Base-by-base conservation (phyloP, 2,329 filamentous ascomycete genomes). In the Arachnomyces sp. region DNA sequence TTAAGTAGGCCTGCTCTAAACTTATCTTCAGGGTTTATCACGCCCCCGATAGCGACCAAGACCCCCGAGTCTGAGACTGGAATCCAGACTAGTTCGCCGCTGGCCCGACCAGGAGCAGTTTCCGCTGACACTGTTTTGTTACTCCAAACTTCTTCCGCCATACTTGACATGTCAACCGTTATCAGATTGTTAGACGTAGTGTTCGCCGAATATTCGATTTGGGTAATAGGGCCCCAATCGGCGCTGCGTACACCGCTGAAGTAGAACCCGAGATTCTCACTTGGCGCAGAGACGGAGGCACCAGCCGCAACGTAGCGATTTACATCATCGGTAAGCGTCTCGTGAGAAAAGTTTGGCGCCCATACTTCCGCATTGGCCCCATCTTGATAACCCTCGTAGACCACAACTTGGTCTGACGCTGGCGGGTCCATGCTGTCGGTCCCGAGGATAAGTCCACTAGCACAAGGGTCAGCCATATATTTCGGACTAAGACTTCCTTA, bases 211-310 rank as follows among this genome's bases (percentile, higher is more conserved):
- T n/a, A 11, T 1, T 43, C 38, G 5, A 53, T 38, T 7, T 54
- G 52, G 41, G 65, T 68, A 32, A 84, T 71, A 0, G 67, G 60
- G 0, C 76, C 77, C 50, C 63, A 70, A 9, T 59, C 58, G 0
- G 66, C 57, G 0, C 76, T 69, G 11, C 65, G 72, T 57, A 81
- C 62, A 0, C 82, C 82, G 0, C 77, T 76, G 47, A 86, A 83
- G 49, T 85, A 85, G 66, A 77, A 86, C 0, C 79, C 80, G 48
- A 78, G 71, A 46, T 84, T 80, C 57, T 86, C 82, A 0, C 80
- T 84, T 0, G 81, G 81, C 0, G 75, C 77, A 32, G 68, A 83
- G 8, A 71, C 78, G 0, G 71, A 73, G 2, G 73, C 82, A 13
- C 82, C 82, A 47, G 74, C 77, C 0, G 79, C 74, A 15, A 85